Conservation (phyloP, 169 alveolate species). For the Babesia ovata region DNA sequence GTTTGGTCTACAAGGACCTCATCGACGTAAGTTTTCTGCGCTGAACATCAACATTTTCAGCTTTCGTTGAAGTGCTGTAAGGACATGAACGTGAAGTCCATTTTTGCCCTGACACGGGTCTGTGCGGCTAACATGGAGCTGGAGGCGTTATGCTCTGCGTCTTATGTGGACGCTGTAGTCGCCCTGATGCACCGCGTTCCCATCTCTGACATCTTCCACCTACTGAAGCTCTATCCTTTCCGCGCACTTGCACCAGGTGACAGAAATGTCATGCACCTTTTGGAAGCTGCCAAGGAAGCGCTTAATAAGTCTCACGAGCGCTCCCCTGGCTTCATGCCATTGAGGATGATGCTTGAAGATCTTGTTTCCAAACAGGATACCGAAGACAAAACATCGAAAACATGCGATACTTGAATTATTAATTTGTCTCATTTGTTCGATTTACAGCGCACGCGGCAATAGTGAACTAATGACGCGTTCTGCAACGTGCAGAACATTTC, state of each 20-base stretch:
- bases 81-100: constrained; percentile 36
- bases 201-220: background rate
- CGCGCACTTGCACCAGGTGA: background rate
- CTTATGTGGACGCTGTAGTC: constrained; percentile 27
- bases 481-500: too few relatives aligned
- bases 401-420: background rate
- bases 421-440: background rate
- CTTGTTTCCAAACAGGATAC: too few relatives aligned
- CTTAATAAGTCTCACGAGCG: background rate
- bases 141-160: constrained; percentile 12
- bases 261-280: constrained; percentile 1
- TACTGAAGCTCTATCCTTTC: constrained; percentile 23
- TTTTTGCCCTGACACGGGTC: constrained; percentile 35
- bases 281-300: background rate
- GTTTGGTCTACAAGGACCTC: constrained; percentile 18
- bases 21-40: constrained; percentile 15
- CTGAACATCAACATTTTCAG: background rate
- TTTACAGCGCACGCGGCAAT: too few relatives aligned
- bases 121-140: constrained; percentile 17
- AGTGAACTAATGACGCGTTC: too few relatives aligned
- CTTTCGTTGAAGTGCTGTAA: background rate
- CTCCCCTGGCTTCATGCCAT: constrained; percentile 3
- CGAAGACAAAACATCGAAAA: too few relatives aligned
- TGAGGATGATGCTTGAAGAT: constrained; percentile 6
- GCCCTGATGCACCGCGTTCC: background rate